These are phyloP conservation scores for Penicillium fuscoglaucum DNA, from an alignment of 2,329 filamentous ascomycete genomes.

Conservation along the genomic window DNA sequence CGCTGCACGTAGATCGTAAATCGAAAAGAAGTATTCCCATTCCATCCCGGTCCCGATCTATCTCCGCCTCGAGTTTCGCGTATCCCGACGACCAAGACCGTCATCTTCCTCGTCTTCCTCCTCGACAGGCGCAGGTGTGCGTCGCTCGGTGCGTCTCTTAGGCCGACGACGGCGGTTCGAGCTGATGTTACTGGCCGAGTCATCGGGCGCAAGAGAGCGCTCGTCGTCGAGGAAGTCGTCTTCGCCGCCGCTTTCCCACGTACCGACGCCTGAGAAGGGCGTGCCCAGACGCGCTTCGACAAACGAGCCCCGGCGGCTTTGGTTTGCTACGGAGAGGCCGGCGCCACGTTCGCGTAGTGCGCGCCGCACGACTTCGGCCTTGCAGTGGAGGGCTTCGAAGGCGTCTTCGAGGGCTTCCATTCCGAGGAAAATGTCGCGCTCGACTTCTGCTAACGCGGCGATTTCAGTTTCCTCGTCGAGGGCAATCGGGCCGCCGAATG, in stretches of 20 bases:
- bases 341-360: conserved; percentile 79
- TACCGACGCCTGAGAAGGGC: conserved; percentile 34
- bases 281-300: conserved; percentile 47
- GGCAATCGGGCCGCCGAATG: conserved; percentile 73
- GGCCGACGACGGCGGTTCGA: conserved; percentile 47
- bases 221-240: conserved; percentile 49
- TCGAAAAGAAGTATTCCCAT: not conserved
- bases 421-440: conserved; percentile 86
- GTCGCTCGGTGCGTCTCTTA: conserved; percentile 49
- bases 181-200: conserved; percentile 52
- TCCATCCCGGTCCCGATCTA: not conserved
- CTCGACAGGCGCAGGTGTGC: conserved; percentile 51
- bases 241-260: conserved; percentile 45
- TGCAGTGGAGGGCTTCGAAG: conserved; percentile 85
- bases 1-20: not conserved
- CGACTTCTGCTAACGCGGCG: conserved; percentile 82
- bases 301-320: conserved; percentile 45
- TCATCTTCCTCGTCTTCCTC: conserved; percentile 49
- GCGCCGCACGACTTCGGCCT: conserved; percentile 76
- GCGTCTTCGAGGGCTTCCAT: conserved; percentile 96
- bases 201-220: conserved; percentile 49
- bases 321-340: conserved; percentile 60
- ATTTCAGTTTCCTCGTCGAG: conserved; percentile 94
- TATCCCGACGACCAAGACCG: conserved; percentile 27
- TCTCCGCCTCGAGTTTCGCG: conserved; percentile 29